Evolutionary conservation across 2,329 filamentous ascomycete species (phyloP), one percentile per base, ranked within the genome.

Genomic region (Bipolaris zeicola): DNA sequence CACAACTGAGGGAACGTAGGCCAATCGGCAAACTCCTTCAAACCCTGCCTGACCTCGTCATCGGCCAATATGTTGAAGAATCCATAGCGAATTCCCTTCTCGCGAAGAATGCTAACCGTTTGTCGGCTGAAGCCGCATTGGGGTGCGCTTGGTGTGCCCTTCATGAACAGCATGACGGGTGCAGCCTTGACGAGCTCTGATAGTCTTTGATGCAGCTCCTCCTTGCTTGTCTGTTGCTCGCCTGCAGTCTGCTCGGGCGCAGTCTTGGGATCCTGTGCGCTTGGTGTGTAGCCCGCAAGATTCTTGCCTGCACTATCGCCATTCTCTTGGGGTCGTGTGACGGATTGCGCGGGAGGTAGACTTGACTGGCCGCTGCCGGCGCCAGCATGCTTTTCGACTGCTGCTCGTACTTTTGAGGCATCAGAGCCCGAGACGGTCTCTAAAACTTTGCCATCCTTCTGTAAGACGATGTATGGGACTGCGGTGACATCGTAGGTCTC

Each of bases 51-150:
- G 45, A 99, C 95, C 77, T 98, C 94, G 71, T 99, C 94, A 75
- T 99, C 95, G 62, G 95, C 95, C 68, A 99, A 79, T 63, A 99
- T 99, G 75, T 99, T 98, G 83, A 99, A 99, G 82, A 99, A 99
- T 18, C 95, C 95, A 76, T 98, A 99, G 75, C 96, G 92, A 58
- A 99, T 90, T 47, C 89, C 89, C 73, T 92, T 89, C 79, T 98
- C 94, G 50, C 95, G 86, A 68, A 99, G 79, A 44, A 99, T 85
- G 24, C 82, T 87, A 41, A 99, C 95, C 42, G 96, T 81, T 79
- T 97, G 92, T 65, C 94, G 83, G 65, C 91, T 96, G 79, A 99
- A 99, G 2, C 95, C 92, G 71, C 93, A 96, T 77, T 96, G 90
- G 1, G 92, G 92, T 31, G 87, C 85, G 63, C 88, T 91, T 0